These are phyloP conservation scores for Oenanthe sinensis DNA, from an alignment of 129 eudicot genomes.

Conservation along the genomic window DNA sequence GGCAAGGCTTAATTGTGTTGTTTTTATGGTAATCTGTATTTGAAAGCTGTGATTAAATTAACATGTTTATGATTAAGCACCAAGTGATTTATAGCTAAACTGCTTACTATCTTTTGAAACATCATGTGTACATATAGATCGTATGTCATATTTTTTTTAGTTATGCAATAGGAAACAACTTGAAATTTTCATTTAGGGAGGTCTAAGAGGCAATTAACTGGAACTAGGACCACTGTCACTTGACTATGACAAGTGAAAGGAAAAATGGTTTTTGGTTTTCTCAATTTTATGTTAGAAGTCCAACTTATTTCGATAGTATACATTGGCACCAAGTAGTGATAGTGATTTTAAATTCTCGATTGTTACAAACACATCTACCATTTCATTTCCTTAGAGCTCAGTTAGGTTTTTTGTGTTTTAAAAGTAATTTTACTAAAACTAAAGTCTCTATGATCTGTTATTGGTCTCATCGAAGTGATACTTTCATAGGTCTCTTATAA, in stretches of 20 bases:
- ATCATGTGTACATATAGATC: not conserved
- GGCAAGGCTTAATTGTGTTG: too few relatives aligned
- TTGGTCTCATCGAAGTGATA: slow-evolving; percentile 20
- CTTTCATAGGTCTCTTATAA: slow-evolving; percentile 49
- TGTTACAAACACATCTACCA: not conserved
- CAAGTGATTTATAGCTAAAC: not conserved
- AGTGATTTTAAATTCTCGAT: not conserved
- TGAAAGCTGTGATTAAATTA: not conserved
- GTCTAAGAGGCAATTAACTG: not conserved
- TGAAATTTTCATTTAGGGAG: not conserved
- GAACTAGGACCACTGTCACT: not conserved
- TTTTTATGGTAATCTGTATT: not conserved
- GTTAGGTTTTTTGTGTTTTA: not conserved
- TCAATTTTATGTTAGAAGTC: not conserved
- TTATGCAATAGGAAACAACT: not conserved
- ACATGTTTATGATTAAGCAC: not conserved
- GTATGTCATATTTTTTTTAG: not conserved
- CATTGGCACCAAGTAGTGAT: not conserved
- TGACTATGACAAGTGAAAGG: not conserved
- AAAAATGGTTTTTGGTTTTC: not conserved
- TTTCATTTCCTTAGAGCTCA: not conserved
- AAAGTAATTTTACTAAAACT: not conserved
- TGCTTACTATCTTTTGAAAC: not conserved
- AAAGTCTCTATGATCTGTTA: slow-evolving; percentile 1
- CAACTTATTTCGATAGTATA: not conserved